Evolutionary conservation across 768 basidiomycete genomes (phyloP).

Genomic region (Leccinum fibrillosum): DNA sequence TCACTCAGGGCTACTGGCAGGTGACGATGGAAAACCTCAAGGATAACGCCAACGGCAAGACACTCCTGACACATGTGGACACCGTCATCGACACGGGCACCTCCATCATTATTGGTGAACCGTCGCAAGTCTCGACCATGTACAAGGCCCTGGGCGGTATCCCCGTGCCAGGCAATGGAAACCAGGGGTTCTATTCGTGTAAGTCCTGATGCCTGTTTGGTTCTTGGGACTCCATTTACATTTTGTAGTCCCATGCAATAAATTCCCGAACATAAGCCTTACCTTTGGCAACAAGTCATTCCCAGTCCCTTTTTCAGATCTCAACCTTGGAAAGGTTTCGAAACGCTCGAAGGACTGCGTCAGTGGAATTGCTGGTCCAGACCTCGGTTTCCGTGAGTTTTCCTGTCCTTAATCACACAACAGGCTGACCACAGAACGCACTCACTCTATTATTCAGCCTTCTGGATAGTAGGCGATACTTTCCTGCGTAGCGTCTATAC

Average conservation of each 20-base stretch:
- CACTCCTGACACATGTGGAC: neutral
- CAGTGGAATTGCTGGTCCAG: neutral
- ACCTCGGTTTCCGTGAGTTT: neutral
- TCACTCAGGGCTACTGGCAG: neutral
- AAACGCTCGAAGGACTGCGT: neutral
- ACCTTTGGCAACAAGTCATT: neutral
- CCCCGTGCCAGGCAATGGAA: neutral
- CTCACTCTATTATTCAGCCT: neutral
- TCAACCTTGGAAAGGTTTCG: neutral
- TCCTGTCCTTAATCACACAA: neutral
- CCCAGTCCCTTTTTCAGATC: neutral
- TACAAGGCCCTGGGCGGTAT: neutral
- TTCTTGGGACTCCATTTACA: neutral
- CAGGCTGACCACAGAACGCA: neutral
- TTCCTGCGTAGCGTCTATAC: neutral
- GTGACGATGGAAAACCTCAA: neutral
- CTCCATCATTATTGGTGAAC: neutral
- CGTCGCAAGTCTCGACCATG: neutral
- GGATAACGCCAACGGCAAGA: neutral
- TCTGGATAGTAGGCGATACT: neutral
- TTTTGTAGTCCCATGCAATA: neutral
- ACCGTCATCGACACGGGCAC: neutral
- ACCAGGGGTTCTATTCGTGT: neutral
- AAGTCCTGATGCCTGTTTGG: neutral
- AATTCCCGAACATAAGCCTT: neutral